Base-by-base conservation (phyloP, 2,329 filamentous ascomycete species). In the Septoria petroselini region DNA sequence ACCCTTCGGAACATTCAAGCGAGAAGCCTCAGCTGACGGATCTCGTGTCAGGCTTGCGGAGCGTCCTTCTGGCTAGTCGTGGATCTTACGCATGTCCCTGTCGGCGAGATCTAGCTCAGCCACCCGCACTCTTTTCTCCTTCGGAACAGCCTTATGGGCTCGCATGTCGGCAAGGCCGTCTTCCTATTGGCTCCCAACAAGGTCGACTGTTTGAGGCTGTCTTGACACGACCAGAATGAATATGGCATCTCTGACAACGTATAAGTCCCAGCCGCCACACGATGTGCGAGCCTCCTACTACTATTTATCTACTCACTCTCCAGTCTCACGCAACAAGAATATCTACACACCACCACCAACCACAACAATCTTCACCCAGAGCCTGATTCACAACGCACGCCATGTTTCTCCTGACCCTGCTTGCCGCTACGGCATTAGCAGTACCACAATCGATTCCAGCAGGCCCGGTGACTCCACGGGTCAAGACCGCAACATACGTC, bases 401-500 rank as follows among this genome's bases (percentile, higher is more conserved):
- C 34, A 30, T 39, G 35, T 17, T 47, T 23, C 23, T 47, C 15
- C 34, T 47, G 6, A 7, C 35, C 19, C n/a, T 40, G 34, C 35
- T 47, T 23, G 43, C 43, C 14, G 27, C 34, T 17, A 29, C 43
- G 15, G 35, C 43, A 15, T 33, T 43, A 37, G 48, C 48, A 45
- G 41, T 41, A 23, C 35, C 48, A 17, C 41, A 51, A 4, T 29
- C 17, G n/a, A 29, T 29, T 8, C 33, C 27, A 17, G 23, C 40
- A 40, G 45, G 38, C 53, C 40, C 29, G 11, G 41, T 41, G 9
- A 45, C 25, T 4, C 54, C 51, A 5, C 40, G 52, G 18, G 29
- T 57, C 30, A 52, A 52, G 34, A 44, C 37, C 25, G 52, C 52
- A 15, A 54, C 40, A 12, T 29, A 50, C 23, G 19, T 58, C 9